Base-by-base conservation (phyloP, 148 eudicot genomes). In the Cornus florida region DNA sequence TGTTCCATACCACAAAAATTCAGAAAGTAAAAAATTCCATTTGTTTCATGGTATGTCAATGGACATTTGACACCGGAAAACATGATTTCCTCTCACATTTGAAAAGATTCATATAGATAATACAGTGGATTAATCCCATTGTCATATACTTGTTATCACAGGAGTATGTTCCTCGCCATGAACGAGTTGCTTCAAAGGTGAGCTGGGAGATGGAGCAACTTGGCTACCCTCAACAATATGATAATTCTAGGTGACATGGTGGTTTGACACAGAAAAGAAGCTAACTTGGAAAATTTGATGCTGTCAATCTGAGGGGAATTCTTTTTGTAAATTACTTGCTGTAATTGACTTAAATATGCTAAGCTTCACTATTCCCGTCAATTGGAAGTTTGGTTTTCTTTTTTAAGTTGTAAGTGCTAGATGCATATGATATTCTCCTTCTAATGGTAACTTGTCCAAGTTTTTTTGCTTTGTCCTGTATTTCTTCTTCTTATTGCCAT, bases 181-280 rank as follows among this genome's bases (percentile, higher is more conserved):
- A 96, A 80, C 81, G 92, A 76, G 97, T 90, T 20, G 92, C 95
- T n/a, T 78, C 95, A n/a, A 94, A 94, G 76, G 76, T 90, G 77
- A 87, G 90, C 88, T 93, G 98, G 98, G 97, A 94, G 83, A 89
- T 71, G 77, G 98, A 96, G 88, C 98, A 87, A 84, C 87, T 92
- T 33, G 93, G 88, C 33, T 91, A 86, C 84, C 48, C 87, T 17
- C 89, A 83, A 71, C 24, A 81, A n/a, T 87, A 83, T 74, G 87
- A 90, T n/a, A 86, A 91, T 41, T 75, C 97, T 28, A 86, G 90
- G 70, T 87, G 92, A 86, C 86, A 35, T 35, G 38, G 74, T 74
- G 77, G 50, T 68, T 70, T 81, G 69, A 75, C 80, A 74, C 38
- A 60, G 31, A 12, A 12, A 86, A 82, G 72, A 75, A 70, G 80